A percentile compares a stretch with the other conserved stretches of the same genome.
Evolutionary conservation across 2,329 filamentous ascomycete species (phyloP).

Genomic region (Fusarium hainanense): DNA sequence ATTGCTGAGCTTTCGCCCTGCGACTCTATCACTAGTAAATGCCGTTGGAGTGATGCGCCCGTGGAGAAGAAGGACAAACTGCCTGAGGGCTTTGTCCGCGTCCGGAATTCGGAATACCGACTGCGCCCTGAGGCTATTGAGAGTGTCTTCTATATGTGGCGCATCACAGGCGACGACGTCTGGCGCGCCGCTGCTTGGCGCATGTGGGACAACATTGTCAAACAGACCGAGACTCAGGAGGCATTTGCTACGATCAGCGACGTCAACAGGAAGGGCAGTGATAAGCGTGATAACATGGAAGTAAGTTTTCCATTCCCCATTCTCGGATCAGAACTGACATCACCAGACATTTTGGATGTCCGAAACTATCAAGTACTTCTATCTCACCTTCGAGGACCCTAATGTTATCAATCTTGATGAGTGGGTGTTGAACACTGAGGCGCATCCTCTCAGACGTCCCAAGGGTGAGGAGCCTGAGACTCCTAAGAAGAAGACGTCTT

Average conservation of each 20-base stretch:
- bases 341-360: constrained; percentile 74
- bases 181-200: constrained; percentile 60
- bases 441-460: constrained; percentile 60
- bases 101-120: constrained; percentile 57
- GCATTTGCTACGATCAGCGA: constrained; percentile 58
- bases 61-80: constrained; percentile 42
- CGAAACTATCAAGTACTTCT: constrained; percentile 84
- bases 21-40: constrained; percentile 50
- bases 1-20: constrained; percentile 54
- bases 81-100: constrained; percentile 68
- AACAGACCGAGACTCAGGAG: constrained; percentile 56
- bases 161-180: constrained; percentile 58
- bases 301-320: constrained; percentile 44
- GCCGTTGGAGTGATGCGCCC: constrained; percentile 49
- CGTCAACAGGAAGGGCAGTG: constrained; percentile 47
- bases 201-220: constrained; percentile 59
- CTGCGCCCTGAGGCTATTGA: constrained; percentile 64
- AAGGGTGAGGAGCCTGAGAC: constrained; percentile 28
- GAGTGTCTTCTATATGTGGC: constrained; percentile 64
- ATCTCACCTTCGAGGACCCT: constrained; percentile 75
- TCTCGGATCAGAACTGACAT: constrained; percentile 21
- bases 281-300: constrained; percentile 71
- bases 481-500: constrained; percentile 23
- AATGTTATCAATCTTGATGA: constrained; percentile 74
- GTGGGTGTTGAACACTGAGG: constrained; percentile 73